Base-by-base conservation (phyloP, 768 basidiomycete genomes). In the Hydnomerulius pinastri region DNA sequence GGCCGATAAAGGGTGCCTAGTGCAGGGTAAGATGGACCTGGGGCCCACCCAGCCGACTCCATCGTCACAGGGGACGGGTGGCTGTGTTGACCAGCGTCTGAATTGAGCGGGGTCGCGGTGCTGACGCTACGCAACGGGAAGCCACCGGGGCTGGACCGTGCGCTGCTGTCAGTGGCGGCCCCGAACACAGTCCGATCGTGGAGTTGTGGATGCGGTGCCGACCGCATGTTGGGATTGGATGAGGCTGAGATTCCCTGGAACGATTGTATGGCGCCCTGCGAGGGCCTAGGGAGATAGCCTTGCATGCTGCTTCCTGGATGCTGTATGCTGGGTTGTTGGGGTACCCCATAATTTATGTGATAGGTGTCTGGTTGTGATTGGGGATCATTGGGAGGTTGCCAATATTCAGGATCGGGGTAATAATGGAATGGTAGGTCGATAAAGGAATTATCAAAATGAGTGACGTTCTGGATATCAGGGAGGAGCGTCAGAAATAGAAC, bases 61-160 rank as follows among this genome's bases (percentile, higher is more conserved):
- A 29, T 39, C 11, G 35, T 54, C 48, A 69, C 60, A 57, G 55
- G 46, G 21, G 48, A 24, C 15, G 48, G 24, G 51, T 55, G 62
- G 67, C 65, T 65, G 51, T 63, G 40, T 24, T 12, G 39, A 7
- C 29, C 23, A 18, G 27, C 38, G 10, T 18, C 42, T 27, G 40
- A 27, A 41, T 45, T 38, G 38, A 43, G 28, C n/a, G 48, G 24
- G 13, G 15, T 55, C 41, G 41, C 52, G 47, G 63, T 61, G 55
- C 18, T 38, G 29, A 35, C 40, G 21, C 29, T 43, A 17, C 29
- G 25, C 17, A 27, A 36, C 35, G 29, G 21, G 35, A 24, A 30
- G 33, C 30, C 40, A 27, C 32, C 43, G 42, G 49, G 20, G 17
- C 21, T 20, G n/a, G 27, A 53, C 15, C 23, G 42, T 38, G 43